These are phyloP conservation scores for Tetrapisispora phaffii DNA, from an alignment of 805 yeast species.

Conservation along the genomic window DNA sequence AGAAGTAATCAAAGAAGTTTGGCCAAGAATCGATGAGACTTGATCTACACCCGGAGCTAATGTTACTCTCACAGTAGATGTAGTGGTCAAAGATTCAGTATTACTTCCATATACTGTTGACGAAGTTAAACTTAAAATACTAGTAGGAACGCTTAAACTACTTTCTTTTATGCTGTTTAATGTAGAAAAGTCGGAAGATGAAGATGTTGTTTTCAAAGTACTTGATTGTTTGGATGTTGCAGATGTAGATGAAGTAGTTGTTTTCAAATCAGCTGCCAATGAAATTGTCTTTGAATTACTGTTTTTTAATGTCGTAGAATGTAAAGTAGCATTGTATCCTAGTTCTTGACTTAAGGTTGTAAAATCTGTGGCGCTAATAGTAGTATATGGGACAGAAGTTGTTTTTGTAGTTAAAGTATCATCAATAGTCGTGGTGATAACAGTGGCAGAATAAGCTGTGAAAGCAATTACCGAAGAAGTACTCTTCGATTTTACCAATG, in stretches of 20 bases:
- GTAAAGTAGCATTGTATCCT: background rate
- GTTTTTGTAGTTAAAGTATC: constrained; percentile 1
- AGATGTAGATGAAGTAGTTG: background rate
- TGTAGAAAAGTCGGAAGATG: background rate
- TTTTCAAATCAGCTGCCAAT: constrained; percentile 15
- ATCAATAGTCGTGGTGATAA: constrained; percentile 1
- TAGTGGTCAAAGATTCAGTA: background rate
- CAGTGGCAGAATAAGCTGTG: background rate
- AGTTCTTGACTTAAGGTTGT: constrained; percentile 2
- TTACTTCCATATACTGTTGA: background rate
- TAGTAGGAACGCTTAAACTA: background rate
- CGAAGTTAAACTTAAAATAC: background rate
- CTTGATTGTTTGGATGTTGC: background rate
- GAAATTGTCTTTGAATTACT: constrained; percentile 5
- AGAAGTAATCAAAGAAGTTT: background rate
- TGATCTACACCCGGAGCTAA: background rate
- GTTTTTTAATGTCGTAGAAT: constrained; percentile 8
- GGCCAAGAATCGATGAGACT: background rate
- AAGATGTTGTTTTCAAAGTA: too few species aligned
- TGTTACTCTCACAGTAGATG: background rate
- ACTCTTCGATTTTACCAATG: too few species aligned
- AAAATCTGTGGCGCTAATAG: background rate
- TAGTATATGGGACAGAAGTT: constrained; percentile 1
- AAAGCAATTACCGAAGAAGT: too few species aligned
- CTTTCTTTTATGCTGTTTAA: background rate